Evolutionary conservation across 305 asterid species (phyloP).

Genomic region (Plantago coronopus): DNA sequence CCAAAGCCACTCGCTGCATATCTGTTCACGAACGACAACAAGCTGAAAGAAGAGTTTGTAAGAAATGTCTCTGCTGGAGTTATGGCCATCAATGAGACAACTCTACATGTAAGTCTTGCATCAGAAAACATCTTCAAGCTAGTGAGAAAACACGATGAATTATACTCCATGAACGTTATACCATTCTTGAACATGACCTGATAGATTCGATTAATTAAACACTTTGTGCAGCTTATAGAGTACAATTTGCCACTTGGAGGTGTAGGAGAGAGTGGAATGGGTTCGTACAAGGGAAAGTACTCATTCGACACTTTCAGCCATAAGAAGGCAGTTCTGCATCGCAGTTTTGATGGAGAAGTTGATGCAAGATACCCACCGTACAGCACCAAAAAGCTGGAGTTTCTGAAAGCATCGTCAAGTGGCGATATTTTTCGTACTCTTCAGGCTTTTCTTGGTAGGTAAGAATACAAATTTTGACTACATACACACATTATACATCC

Average conservation of each 20-base stretch:
- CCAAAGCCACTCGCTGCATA: slow-evolving; percentile 93
- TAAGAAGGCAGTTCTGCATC: slow-evolving; percentile 56
- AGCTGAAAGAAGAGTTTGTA: slow-evolving; percentile 60
- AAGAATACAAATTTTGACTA: slow-evolving; percentile 3
- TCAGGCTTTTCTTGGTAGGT: slow-evolving; percentile 51
- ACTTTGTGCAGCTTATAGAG: slow-evolving; percentile 38
- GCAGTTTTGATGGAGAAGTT: slow-evolving; percentile 50
- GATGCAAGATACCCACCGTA: slow-evolving; percentile 71
- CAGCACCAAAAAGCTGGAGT: slow-evolving; percentile 38
- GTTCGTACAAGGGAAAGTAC: slow-evolving; percentile 71
- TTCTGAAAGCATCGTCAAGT: slow-evolving; percentile 45
- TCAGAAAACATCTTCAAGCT: background rate
- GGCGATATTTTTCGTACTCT: slow-evolving; percentile 44
- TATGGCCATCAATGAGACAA: slow-evolving; percentile 59
- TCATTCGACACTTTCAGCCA: slow-evolving; percentile 76
- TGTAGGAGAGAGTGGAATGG: slow-evolving; percentile 74
- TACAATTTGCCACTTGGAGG: slow-evolving; percentile 66
- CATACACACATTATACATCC: too few species aligned
- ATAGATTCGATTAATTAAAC: background rate
- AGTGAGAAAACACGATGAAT: too few species aligned
- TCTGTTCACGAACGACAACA: slow-evolving; percentile 70
- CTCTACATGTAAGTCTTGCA: slow-evolving; percentile 56
- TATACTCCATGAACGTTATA: too few species aligned
- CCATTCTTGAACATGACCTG: background rate
- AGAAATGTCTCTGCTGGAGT: slow-evolving; percentile 70